phyloP scores from a whole-genome alignment of 805 yeast species.

The Saccharomycopsis javanensis region DNA sequence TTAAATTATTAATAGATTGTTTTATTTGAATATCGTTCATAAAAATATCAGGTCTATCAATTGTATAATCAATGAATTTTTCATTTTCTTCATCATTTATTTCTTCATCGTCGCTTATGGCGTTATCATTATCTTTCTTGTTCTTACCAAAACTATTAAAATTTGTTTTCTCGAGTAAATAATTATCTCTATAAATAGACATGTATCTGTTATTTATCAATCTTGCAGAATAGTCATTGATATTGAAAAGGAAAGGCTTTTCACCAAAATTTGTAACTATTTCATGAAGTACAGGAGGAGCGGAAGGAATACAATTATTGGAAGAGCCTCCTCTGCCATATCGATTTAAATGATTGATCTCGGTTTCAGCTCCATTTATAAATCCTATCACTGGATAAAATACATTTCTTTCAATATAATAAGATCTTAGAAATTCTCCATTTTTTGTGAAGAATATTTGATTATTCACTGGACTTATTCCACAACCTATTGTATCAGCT shows the following conservation, averaged over 20 bases:
- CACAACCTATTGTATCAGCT: constrained; percentile 73
- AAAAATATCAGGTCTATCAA: constrained; percentile 4
- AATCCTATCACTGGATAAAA: constrained; percentile 38
- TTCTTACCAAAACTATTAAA: background rate
- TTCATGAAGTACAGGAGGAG: constrained; percentile 6
- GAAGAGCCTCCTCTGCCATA: background rate
- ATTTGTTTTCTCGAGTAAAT: background rate
- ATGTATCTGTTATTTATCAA: background rate
- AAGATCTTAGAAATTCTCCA: constrained; percentile 48
- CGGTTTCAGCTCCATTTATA: constrained; percentile 21
- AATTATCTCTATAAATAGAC: background rate
- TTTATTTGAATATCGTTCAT: constrained; percentile 8
- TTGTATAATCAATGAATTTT: background rate
- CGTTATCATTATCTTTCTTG: background rate
- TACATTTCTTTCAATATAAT: background rate
- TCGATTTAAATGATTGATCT: background rate
- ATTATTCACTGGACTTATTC: constrained; percentile 57
- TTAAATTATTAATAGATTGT: constrained; percentile 23
- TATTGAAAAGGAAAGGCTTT: constrained; percentile 37
- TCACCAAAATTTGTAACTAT: constrained; percentile 14
- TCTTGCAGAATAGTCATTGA: constrained; percentile 24
- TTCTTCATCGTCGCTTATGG: background rate
- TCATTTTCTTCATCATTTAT: background rate
- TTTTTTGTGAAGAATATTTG: constrained; percentile 72
- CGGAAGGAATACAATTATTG: background rate